Evolutionary conservation across 2,329 filamentous ascomycete species (phyloP), one percentile per base, ranked within the genome.

Genomic region (Setomelanomma holmii): DNA sequence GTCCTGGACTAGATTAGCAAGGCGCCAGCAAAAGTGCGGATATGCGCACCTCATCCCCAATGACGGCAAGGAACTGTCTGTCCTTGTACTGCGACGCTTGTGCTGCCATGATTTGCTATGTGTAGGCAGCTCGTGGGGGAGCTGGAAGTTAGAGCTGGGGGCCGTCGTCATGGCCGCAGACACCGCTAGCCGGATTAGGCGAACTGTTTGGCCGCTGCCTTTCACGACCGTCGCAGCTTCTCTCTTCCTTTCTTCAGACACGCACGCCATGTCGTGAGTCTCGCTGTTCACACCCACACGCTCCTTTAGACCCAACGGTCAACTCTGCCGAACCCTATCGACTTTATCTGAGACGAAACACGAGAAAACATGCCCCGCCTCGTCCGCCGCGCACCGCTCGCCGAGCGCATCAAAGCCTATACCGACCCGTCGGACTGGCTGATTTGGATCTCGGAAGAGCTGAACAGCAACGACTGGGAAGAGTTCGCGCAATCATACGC

Each of bases 11-110:
- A 21, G 19, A 55, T 66, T 54, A 68, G 66, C 50, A 50, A 20
- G 5, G 14, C 6, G 23, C 22, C 14, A 16, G 14, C 6, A 39
- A 6, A 27, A 27, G n/a, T 16, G n/a, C 4, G 30, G 5, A 17
- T 6, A 8, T 7, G 42, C 47, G 27, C 73, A 91, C 95, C 86
- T 99, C 95, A 76, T 99, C 95, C 45, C 95, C 95, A 73, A 99
- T 99, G 42, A 99, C 93, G 60, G 95, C 95, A 53, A 99, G 86
- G 74, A 99, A 96, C 79, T 99, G 89, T 69, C 95, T 86, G 78
- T 98, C 92, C 79, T 86, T 86, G 76, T 85, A 86, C 62, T 83
- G 79, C 56, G 85, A 80, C 42, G 78, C 73, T 51, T 84, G 78
- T 62, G 85, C 79, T 66, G 86, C 82, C 86, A 89, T 89, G 39